Conservation (phyloP, 2,329 filamentous ascomycete species). For the Akanthomyces uredinophilus region DNA sequence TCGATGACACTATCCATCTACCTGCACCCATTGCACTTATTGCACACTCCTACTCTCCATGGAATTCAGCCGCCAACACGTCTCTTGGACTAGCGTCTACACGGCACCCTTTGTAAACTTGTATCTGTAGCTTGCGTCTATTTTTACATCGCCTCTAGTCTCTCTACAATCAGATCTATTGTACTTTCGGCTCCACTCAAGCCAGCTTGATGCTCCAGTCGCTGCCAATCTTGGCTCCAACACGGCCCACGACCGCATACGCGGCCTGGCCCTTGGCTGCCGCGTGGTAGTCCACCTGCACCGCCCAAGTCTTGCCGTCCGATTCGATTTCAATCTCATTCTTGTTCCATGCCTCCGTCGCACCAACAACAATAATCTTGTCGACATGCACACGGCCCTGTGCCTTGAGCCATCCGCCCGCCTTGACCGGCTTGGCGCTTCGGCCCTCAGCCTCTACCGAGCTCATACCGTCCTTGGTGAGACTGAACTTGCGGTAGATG, state of each 20-base stretch:
- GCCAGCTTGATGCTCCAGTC: slow-evolving; percentile 46
- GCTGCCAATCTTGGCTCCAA: slow-evolving; percentile 46
- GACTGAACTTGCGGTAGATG: slow-evolving; percentile 77
- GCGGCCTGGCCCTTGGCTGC: slow-evolving; percentile 43
- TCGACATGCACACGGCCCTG: slow-evolving; percentile 78
- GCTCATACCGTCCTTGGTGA: slow-evolving; percentile 55
- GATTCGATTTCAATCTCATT: slow-evolving; percentile 52
- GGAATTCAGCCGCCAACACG: neutral
- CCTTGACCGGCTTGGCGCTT: slow-evolving; percentile 44
- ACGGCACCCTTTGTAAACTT: neutral
- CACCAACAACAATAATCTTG: slow-evolving; percentile 78
- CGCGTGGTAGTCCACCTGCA: slow-evolving; percentile 55
- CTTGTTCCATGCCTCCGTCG: slow-evolving; percentile 66
- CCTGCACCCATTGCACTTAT: too few species aligned
- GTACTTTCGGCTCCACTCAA: slow-evolving; percentile 2
- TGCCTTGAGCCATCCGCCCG: slow-evolving; percentile 69
- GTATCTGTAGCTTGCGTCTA: slow-evolving; percentile 8
- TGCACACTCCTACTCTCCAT: too few species aligned
- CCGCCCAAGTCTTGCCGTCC: slow-evolving; percentile 49
- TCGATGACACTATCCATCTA: neutral
- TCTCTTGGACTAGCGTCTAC: neutral
- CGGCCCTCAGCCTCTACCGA: slow-evolving; percentile 62
- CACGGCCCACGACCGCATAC: slow-evolving; percentile 48
- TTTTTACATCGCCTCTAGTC: neutral
- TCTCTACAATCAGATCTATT: neutral